phyloP scores from a whole-genome alignment of 148 eudicot genomes.

The Beta vulgaris region DNA sequence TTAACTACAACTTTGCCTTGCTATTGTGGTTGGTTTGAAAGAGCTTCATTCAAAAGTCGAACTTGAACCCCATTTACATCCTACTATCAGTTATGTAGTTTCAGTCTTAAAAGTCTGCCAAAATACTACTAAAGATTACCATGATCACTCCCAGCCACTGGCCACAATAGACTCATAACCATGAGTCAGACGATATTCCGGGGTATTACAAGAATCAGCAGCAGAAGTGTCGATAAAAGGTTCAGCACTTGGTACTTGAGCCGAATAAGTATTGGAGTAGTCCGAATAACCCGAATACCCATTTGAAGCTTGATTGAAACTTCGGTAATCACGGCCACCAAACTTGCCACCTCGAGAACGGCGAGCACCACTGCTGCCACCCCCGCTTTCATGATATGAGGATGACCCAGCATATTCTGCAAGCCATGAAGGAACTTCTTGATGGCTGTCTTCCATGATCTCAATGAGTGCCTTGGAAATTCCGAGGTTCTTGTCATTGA shows the following conservation, averaged over 20 bases:
- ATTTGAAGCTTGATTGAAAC: conserved; percentile 13
- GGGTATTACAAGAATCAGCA: conserved; percentile 13
- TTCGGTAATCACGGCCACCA: conserved; percentile 54
- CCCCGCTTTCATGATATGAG: conserved; percentile 28
- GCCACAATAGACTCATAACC: conserved; percentile 46
- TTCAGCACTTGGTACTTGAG: conserved; percentile 14
- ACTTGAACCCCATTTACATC: conserved; percentile 17
- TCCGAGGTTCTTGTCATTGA: conserved; percentile 51
- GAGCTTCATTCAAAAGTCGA: neutral
- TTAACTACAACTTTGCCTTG: neutral
- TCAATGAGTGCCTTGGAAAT: conserved; percentile 58
- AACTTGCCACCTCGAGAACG: conserved; percentile 46
- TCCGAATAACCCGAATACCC: conserved; percentile 11
- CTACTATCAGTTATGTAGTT: neutral
- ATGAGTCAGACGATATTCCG: conserved; percentile 23
- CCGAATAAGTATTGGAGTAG: conserved; percentile 33
- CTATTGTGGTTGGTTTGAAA: neutral
- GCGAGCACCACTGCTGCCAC: conserved; percentile 35
- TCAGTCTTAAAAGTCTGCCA: conserved; percentile 7
- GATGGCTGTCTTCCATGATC: conserved; percentile 61
- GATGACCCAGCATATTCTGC: conserved; percentile 43
- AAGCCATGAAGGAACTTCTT: conserved; percentile 66
- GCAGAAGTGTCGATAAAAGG: conserved; percentile 9
- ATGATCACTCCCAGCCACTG: conserved; percentile 54
- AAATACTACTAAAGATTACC: conserved; percentile 8